Evolutionary conservation across 1,284 basidiomycete genomes (phyloP).

Genomic region (Ganoderma boninense): DNA sequence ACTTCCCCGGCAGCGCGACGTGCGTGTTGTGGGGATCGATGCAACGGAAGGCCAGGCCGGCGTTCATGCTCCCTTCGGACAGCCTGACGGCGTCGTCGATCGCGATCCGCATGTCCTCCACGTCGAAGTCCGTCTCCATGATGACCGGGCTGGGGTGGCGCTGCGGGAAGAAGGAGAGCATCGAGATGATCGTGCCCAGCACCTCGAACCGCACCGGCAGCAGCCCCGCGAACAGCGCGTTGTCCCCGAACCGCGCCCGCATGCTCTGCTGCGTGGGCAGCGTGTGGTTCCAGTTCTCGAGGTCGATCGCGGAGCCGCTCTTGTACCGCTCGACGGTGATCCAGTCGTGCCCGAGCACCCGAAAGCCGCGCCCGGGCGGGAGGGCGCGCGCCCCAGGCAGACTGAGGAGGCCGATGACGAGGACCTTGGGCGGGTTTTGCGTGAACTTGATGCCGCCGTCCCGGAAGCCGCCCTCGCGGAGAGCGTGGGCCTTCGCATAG

Average conservation of each 20-base stretch:
- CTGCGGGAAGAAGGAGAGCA: conserved; percentile 2
- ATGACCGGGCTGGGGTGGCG: neutral
- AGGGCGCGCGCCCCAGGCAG: neutral
- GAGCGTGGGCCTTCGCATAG: neutral
- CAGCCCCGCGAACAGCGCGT: neutral
- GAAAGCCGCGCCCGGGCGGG: neutral
- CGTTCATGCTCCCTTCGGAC: neutral
- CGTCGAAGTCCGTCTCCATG: conserved; percentile 5
- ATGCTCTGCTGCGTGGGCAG: neutral
- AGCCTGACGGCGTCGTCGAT: neutral
- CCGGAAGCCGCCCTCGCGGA: neutral
- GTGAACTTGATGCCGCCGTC: neutral
- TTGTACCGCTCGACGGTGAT: conserved; percentile 2
- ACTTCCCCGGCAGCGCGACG: neutral
- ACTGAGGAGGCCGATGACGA: neutral
- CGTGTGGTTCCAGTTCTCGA: neutral
- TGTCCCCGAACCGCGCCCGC: neutral
- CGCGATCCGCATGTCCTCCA: neutral
- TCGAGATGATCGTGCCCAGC: neutral
- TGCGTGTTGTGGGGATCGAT: neutral
- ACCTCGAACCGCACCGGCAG: conserved; percentile 3
- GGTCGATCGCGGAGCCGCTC: neutral
- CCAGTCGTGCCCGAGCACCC: conserved; percentile 1
- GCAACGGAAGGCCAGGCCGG: neutral
- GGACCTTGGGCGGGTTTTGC: neutral